Evolutionary conservation across 179 eudicot genomes (phyloP).

Genomic region (Nepenthes alata): DNA sequence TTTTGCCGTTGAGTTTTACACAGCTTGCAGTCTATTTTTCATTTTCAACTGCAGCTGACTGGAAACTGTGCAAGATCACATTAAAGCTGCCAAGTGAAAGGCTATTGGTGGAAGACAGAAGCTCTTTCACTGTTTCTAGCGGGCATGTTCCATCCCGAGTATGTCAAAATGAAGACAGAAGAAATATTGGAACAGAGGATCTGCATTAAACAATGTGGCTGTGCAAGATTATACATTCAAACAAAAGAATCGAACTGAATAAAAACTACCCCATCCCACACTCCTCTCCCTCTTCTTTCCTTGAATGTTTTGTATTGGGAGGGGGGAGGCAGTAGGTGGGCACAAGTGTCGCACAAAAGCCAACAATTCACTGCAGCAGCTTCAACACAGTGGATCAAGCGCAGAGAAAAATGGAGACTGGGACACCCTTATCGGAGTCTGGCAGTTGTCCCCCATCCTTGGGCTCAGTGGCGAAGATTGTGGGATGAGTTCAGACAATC

Average conservation of each 20-base stretch:
- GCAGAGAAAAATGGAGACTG: constrained; percentile 26
- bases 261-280: neutral
- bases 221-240: constrained; percentile 8
- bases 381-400: constrained; percentile 4
- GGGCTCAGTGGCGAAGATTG: constrained; percentile 37
- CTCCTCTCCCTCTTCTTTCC: too few relatives aligned
- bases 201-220: neutral
- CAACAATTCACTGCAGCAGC: constrained; percentile 2
- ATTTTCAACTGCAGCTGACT: too few relatives aligned
- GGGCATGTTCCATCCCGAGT: too few relatives aligned
- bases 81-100: too few relatives aligned
- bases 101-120: too few relatives aligned
- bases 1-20: too few relatives aligned
- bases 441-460: constrained; percentile 35
- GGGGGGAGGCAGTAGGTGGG: too few relatives aligned
- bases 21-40: too few relatives aligned
- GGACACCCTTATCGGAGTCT: constrained; percentile 20
- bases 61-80: too few relatives aligned
- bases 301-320: too few relatives aligned
- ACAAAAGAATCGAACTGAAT: constrained; percentile 9
- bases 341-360: constrained; percentile 3
- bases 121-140: too few relatives aligned
- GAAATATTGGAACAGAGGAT: neutral
- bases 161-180: too few relatives aligned
- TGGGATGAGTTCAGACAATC: constrained; percentile 42